These are phyloP conservation scores for Saccharomycopsis synnaedendra DNA, from an alignment of 805 yeast species.

Conservation along the genomic window DNA sequence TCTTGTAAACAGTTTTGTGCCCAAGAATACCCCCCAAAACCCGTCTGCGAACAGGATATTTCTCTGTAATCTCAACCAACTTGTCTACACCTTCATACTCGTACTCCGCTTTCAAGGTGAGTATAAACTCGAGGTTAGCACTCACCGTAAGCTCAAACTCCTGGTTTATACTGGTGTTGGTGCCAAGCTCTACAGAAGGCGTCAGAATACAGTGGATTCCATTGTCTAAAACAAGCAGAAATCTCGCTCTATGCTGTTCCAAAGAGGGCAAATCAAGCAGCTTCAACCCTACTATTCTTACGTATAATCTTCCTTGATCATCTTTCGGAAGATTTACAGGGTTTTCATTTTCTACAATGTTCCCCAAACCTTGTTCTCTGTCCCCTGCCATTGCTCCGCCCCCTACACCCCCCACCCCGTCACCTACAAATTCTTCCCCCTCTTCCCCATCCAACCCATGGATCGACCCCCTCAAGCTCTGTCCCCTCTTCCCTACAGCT, in stretches of 20 bases:
- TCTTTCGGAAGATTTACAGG: slow-evolving; percentile 24
- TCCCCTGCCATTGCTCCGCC: too few species aligned
- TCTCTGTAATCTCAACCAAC: slow-evolving; percentile 50
- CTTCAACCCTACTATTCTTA: slow-evolving; percentile 37
- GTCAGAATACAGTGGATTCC: slow-evolving; percentile 74
- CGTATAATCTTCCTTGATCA: slow-evolving; percentile 31
- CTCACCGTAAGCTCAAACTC: slow-evolving; percentile 72
- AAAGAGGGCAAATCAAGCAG: slow-evolving; percentile 36
- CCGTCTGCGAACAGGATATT: slow-evolving; percentile 34
- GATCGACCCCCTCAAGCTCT: slow-evolving; percentile 10
- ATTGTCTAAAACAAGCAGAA: slow-evolving; percentile 52
- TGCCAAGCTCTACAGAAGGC: slow-evolving; percentile 29
- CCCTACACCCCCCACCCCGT: too few species aligned
- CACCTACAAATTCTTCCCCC: too few species aligned
- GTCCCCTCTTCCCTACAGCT: slow-evolving; percentile 6
- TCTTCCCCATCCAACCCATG: background rate
- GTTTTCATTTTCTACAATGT: too few species aligned
- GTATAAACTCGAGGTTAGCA: slow-evolving; percentile 46
- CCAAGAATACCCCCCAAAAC: slow-evolving; percentile 38
- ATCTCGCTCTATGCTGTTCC: slow-evolving; percentile 30
- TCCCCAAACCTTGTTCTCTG: too few species aligned
- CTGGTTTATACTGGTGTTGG: slow-evolving; percentile 36
- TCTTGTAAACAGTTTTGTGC: slow-evolving; percentile 24
- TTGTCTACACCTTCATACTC: slow-evolving; percentile 32
- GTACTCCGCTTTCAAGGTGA: slow-evolving; percentile 64